Evolutionary conservation across 2,329 filamentous ascomycete genomes (phyloP), one percentile per base, ranked within the genome.

Genomic region (Albifimbria verrucaria): DNA sequence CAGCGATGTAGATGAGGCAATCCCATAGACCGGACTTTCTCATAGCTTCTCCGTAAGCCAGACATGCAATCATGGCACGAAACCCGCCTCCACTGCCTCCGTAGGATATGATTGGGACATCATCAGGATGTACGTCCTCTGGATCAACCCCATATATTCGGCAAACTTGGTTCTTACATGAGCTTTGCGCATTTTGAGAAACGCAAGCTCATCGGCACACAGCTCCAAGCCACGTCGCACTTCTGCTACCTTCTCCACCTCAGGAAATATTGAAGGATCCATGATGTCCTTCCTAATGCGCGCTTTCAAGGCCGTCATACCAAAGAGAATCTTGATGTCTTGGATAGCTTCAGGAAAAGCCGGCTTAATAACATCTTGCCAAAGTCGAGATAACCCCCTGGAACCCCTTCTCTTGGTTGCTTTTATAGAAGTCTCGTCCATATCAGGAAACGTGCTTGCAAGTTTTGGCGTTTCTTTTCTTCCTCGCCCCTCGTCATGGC

Each of bases 321-420:
- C 53, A n/a, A 28, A 32, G 4, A 55, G 44, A 18, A 55, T 55
- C 42, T 52, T 55, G 46, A 50, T 36, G 28, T 55, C 53, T 21
- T 55, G 53, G 17, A 55, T 48, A 20, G 53, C 53, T 24, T 55
- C 53, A 7, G 53, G 53, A 18, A 55, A 55, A 12, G 53, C 53
- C 21, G 53, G 49, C 17, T 52, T 55, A 46, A 55, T 52, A 23
- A 49, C 43, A 22, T 55, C 39, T 28, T 52, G 53, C 53, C 53
- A 55, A 12, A 55, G 32, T n/a, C 32, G 18, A 6, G 32, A 39
- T 39, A 39, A n/a, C 32, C 32, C n/a, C n/a, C n/a, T n/a, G n/a
- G n/a, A n/a, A n/a, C n/a, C n/a, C n/a, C n/a, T n/a, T n/a, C n/a
- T n/a, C n/a, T n/a, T n/a, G n/a, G n/a, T n/a, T n/a, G n/a, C n/a